Evolutionary conservation across 2,329 filamentous ascomycete genomes (phyloP).

Genomic region (Alternaria longipes): DNA sequence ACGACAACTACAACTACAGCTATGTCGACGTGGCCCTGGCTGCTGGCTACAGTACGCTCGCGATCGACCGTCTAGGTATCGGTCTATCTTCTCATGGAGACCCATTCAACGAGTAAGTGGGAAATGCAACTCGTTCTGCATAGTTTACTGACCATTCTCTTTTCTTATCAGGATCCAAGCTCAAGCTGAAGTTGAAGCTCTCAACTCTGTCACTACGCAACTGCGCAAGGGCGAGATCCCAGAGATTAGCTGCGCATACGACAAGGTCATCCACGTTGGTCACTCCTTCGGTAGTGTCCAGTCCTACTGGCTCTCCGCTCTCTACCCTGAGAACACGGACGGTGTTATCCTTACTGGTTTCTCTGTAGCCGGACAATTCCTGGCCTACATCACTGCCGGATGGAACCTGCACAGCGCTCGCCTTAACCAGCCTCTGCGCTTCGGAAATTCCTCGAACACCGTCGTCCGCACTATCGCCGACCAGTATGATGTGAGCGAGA

Average conservation of each 20-base stretch:
- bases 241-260: slow-evolving; percentile 50
- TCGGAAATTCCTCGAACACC: slow-evolving; percentile 42
- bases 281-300: slow-evolving; percentile 71
- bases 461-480: slow-evolving; percentile 18
- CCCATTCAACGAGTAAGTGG: slow-evolving; percentile 60
- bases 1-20: slow-evolving; percentile 68
- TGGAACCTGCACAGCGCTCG: slow-evolving; percentile 60
- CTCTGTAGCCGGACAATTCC: slow-evolving; percentile 59
- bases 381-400: slow-evolving; percentile 54
- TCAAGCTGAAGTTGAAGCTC: slow-evolving; percentile 66
- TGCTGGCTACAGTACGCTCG: slow-evolving; percentile 67
- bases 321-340: slow-evolving; percentile 64
- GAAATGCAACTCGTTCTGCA: no score
- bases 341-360: slow-evolving; percentile 70
- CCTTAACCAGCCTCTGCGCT: slow-evolving; percentile 53
- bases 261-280: slow-evolving; percentile 66
- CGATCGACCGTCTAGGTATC: slow-evolving; percentile 70
- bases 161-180: slow-evolving; percentile 59
- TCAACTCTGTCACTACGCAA: slow-evolving; percentile 62
- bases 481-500: slow-evolving; percentile 20
- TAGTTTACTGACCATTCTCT: not conserved
- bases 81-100: slow-evolving; percentile 67
- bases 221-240: slow-evolving; percentile 59
- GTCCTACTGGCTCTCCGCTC: slow-evolving; percentile 64
- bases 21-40: slow-evolving; percentile 66